Percentiles rank a stretch among this genome's conserved stretches.
Conservation (phyloP, 2,329 filamentous ascomycete genomes). For the Neophaeococcomyces aloes region DNA sequence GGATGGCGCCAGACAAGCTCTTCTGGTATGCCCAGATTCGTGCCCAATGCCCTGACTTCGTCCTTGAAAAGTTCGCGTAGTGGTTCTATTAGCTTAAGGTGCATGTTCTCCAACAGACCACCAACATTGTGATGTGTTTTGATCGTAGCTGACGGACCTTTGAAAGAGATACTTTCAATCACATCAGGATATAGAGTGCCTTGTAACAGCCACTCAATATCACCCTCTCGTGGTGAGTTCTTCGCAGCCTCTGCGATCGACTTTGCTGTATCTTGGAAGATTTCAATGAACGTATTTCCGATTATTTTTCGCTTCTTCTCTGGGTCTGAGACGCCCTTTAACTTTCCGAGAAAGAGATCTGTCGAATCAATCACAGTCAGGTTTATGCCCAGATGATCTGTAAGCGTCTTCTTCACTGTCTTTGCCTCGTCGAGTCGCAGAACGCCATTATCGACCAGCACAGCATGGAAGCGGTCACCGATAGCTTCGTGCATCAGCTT, state of each 20-base stretch:
- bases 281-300: constrained; percentile 66
- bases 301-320: constrained; percentile 91
- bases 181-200: constrained; percentile 72
- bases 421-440: constrained; percentile 78
- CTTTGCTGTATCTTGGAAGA: constrained; percentile 71
- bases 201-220: constrained; percentile 78
- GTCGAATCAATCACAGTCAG: constrained; percentile 74
- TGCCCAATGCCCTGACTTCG: constrained; percentile 61
- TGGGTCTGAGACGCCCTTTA: constrained; percentile 67
- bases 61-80: constrained; percentile 75
- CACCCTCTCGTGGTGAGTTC: constrained; percentile 56
- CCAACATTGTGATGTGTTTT: constrained; percentile 67
- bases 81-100: constrained; percentile 55
- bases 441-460: constrained; percentile 75
- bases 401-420: constrained; percentile 69
- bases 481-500: constrained; percentile 82
- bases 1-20: constrained; percentile 71
- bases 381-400: constrained; percentile 75
- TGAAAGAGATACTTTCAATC: constrained; percentile 62
- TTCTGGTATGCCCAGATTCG: constrained; percentile 58
- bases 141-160: constrained; percentile 60
- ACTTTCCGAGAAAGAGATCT: constrained; percentile 63
- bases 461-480: constrained; percentile 70
- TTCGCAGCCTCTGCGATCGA: constrained; percentile 62
- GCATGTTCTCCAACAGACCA: constrained; percentile 52